Evolutionary conservation across 1,139 yeast genomes (phyloP).

Genomic region (Citeromyces hawaiiensis): DNA sequence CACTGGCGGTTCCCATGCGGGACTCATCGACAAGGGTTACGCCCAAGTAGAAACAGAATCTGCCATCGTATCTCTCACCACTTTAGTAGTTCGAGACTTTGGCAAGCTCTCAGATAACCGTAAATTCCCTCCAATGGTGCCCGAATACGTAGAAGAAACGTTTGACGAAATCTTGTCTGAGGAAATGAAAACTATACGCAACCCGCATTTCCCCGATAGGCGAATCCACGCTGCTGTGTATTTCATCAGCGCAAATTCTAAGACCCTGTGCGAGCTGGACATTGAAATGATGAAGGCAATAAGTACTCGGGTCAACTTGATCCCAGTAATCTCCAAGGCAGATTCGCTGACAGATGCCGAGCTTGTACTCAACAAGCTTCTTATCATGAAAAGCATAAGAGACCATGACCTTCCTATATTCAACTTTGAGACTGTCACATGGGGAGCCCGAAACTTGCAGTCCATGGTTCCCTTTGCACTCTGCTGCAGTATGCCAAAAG

Average conservation of each 20-base stretch:
- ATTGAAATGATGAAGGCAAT: slow-evolving; percentile 69
- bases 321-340: slow-evolving; percentile 88
- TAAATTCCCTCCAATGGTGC: slow-evolving; percentile 8
- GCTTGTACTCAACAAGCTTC: slow-evolving; percentile 50
- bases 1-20: slow-evolving; percentile 12
- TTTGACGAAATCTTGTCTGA: slow-evolving; percentile 27
- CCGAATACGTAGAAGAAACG: slow-evolving; percentile 23
- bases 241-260: slow-evolving; percentile 81
- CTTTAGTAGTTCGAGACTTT: slow-evolving; percentile 29
- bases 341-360: slow-evolving; percentile 81
- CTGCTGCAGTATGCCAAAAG: slow-evolving; percentile 73
- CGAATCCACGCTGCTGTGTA: slow-evolving; percentile 88
- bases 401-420: slow-evolving; percentile 35
- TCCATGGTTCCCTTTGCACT: slow-evolving; percentile 78
- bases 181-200: slow-evolving; percentile 29
- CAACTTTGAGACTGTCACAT: background rate
- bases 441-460: slow-evolving; percentile 7
- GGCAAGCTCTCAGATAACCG: slow-evolving; percentile 25
- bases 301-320: slow-evolving; percentile 79
- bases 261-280: slow-evolving; percentile 71
- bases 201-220: slow-evolving; percentile 38
- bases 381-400: slow-evolving; percentile 61
- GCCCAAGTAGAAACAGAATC: slow-evolving; percentile 21
- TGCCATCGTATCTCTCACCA: slow-evolving; percentile 25
- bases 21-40: slow-evolving; percentile 2